Evolutionary conservation across 2,329 filamentous ascomycete genomes (phyloP).

Genomic region (Aspergillus udagawae): DNA sequence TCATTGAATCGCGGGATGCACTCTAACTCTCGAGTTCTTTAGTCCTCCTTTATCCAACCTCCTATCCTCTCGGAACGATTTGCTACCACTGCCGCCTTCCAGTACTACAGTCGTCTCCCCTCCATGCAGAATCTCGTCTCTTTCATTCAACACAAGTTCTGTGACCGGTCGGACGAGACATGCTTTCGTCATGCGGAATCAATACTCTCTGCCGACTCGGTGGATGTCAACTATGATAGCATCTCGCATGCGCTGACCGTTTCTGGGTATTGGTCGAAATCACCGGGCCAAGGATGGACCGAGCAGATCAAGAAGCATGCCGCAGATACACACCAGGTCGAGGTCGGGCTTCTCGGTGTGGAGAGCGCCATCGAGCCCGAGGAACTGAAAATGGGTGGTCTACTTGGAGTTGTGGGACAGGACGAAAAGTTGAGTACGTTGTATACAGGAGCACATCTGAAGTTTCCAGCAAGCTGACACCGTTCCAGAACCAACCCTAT

Average conservation of each 20-base stretch:
- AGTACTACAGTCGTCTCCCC: conserved; percentile 67
- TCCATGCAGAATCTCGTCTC: conserved; percentile 52
- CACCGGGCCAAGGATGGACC: conserved; percentile 42
- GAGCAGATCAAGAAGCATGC: conserved; percentile 37
- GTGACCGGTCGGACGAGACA: conserved; percentile 40
- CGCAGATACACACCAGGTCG: conserved; percentile 53
- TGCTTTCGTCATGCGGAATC: conserved; percentile 50
- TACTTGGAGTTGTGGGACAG: conserved; percentile 73
- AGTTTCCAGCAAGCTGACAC: conserved; percentile 3
- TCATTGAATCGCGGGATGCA: not conserved
- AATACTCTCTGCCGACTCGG: conserved; percentile 53
- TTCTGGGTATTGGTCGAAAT: conserved; percentile 57
- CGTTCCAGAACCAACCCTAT: conserved; percentile 64
- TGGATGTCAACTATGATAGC: conserved; percentile 76
- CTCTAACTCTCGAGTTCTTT: conserved; percentile 33
- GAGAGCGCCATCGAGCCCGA: conserved; percentile 59
- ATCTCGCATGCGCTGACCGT: conserved; percentile 63
- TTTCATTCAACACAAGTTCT: conserved; percentile 53
- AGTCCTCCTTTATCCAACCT: conserved; percentile 56
- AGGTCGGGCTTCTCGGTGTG: conserved; percentile 73
- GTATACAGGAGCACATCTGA: not conserved
- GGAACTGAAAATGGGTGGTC: conserved; percentile 73
- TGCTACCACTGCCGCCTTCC: conserved; percentile 59
- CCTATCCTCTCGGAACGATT: conserved; percentile 56
- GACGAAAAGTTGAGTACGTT: conserved; percentile 60